Evolutionary conservation across 1,284 basidiomycete genomes (phyloP).

Genomic region (Coniferiporia weirii): DNA sequence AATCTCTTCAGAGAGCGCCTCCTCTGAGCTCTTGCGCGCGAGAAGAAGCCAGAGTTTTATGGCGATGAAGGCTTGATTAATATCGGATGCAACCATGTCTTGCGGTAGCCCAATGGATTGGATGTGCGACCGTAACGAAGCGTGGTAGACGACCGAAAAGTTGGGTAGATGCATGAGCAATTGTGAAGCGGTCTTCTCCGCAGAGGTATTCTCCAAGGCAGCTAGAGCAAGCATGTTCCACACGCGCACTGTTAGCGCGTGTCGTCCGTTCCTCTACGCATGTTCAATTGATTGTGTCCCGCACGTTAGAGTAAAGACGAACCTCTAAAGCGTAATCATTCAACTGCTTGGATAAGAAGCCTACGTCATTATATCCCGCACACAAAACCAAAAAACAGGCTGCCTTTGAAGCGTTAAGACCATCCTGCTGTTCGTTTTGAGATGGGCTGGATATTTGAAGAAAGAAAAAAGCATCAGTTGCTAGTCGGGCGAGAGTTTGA

Average conservation of each 20-base stretch:
- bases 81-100: conserved; percentile 45
- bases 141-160: conserved; percentile 45
- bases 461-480: conserved; percentile 47
- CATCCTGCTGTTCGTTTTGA: conserved; percentile 42
- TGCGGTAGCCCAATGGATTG: conserved; percentile 30
- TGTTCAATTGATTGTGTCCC: conserved; percentile 7
- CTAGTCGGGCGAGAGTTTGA: conserved; percentile 34
- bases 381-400: conserved; percentile 50
- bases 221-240: conserved; percentile 61
- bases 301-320: conserved; percentile 7
- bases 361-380: conserved; percentile 35
- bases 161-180: conserved; percentile 45
- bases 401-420: conserved; percentile 46
- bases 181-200: conserved; percentile 32
- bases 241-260: conserved; percentile 40
- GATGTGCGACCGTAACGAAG: conserved; percentile 35
- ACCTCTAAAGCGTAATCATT: conserved; percentile 32
- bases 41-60: conserved; percentile 67
- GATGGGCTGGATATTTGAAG: conserved; percentile 43
- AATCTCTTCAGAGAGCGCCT: conserved; percentile 10
- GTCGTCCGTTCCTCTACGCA: conserved; percentile 35
- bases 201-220: conserved; percentile 40
- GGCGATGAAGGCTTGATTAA: conserved; percentile 61
- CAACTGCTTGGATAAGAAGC: conserved; percentile 30
- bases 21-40: conserved; percentile 32